These are phyloP conservation scores for Venturia aucupariae DNA, from an alignment of 2,329 filamentous ascomycete species.

Conservation along the genomic window DNA sequence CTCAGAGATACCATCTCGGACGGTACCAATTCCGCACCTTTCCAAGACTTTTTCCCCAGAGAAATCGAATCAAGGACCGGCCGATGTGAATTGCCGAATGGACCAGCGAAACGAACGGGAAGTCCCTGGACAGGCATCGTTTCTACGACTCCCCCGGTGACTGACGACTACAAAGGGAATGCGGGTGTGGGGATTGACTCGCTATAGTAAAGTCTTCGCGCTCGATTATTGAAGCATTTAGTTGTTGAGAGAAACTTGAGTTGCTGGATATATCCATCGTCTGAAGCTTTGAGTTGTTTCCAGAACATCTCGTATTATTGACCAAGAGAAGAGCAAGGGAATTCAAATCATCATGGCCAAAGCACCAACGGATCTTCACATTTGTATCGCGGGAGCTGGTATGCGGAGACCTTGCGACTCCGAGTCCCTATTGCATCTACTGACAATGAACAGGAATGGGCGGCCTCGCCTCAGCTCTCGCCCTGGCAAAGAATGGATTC, in stretches of 20 bases:
- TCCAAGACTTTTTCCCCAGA: background rate
- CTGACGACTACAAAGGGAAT: background rate
- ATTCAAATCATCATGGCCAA: background rate
- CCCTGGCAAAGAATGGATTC: constrained; percentile 69
- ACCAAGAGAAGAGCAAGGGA: constrained; percentile 6
- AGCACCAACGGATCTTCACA: constrained; percentile 22
- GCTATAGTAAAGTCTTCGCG: background rate
- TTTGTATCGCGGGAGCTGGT: constrained; percentile 43
- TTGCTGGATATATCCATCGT: background rate
- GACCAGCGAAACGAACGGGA: background rate
- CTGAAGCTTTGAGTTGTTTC: background rate
- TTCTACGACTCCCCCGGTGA: background rate
- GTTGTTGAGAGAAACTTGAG: background rate
- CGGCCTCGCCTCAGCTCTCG: constrained; percentile 61
- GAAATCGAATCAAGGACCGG: background rate
- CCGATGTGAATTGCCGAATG: background rate
- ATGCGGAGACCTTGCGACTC: too few relatives aligned
- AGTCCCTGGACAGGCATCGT: background rate
- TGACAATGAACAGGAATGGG: constrained; percentile 57
- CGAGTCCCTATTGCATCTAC: background rate
- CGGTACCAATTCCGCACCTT: background rate
- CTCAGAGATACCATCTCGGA: background rate
- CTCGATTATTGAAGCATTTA: background rate
- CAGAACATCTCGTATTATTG: background rate
- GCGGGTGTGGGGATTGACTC: background rate